Base-by-base conservation (phyloP, 768 basidiomycete species). In the Calocera cornea region DNA sequence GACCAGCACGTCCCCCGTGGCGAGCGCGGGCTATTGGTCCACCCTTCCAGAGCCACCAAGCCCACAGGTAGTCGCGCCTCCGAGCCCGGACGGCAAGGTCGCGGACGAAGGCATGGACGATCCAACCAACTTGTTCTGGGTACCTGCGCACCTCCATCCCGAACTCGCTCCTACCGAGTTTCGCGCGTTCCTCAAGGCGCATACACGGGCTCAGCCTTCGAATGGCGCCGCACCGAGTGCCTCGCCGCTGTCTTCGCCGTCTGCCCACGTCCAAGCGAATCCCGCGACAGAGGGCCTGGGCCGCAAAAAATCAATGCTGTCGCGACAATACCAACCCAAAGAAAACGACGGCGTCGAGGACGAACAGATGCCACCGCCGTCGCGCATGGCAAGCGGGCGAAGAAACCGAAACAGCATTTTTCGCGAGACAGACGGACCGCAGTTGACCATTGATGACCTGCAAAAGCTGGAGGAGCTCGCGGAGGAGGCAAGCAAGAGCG, bases 111-210 rank as follows among this genome's bases (percentile, higher is more conserved):
- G 72, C 24, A 76, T 82, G 41, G 87, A 90, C 72, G 91, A 95
- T 78, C 88, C 90, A 1, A 87, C 87, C 73, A 89, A 92, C 77
- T 85, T 97, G 70, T 98, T 98, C 82, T 99, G 97, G 97, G 93
- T 99, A 33, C 97, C 97, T 65, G 97, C 97, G 17, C 85, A 88
- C 68, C 81, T 97, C 38, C 97, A 98, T 75, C 97, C 97, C 34
- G 97, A 99, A 80, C 90, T 99, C 73, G 95, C 95, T 0, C 97
- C 97, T 27, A 89, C 87, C 60, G 94, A 98, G 77, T 99, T 99
- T 77, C 85, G 92, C 65, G 89, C 87, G 12, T 97, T 99, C 75
- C 85, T 99, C 72, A 90, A 94, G 76, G 91, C 95, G 72, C 97
- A 98, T 78, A 84, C 93, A 12, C 84, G 87, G 40, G 66, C 73